These are phyloP conservation scores for Boletus tylopilopsis DNA, from an alignment of 768 basidiomycete genomes.

Conservation along the genomic window DNA sequence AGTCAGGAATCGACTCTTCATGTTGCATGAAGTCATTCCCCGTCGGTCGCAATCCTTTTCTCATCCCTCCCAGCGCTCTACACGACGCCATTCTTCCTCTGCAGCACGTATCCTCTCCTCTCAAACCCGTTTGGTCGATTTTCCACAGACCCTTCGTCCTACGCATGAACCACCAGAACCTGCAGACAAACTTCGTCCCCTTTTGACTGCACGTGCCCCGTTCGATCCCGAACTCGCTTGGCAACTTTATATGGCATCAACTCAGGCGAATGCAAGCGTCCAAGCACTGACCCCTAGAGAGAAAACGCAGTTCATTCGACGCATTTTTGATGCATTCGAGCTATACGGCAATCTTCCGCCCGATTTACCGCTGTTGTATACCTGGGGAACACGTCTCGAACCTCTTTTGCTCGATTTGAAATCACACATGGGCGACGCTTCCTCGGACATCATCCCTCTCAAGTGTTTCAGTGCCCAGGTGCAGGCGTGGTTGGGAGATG, in stretches of 20 bases:
- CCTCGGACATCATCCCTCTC: conserved; percentile 17
- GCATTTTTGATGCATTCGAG: conserved; percentile 14
- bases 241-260: conserved; percentile 32
- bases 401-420: conserved; percentile 30
- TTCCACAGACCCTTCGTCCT: not conserved
- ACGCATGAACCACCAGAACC: conserved; percentile 7
- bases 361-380: conserved; percentile 22
- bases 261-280: conserved; percentile 6
- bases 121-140: conserved; percentile 10
- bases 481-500: conserved; percentile 35
- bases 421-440: conserved; percentile 18
- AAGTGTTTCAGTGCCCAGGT: conserved; percentile 32
- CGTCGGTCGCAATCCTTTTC: conserved; percentile 19
- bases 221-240: conserved; percentile 40
- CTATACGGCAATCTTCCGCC: conserved; percentile 11
- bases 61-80: conserved; percentile 14
- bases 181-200: conserved; percentile 15
- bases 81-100: conserved; percentile 24
- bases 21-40: conserved; percentile 35
- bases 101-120: conserved; percentile 14
- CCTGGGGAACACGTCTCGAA: conserved; percentile 39
- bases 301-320: conserved; percentile 28
- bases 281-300: conserved; percentile 18
- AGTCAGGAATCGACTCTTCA: conserved; percentile 35
- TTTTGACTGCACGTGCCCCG: conserved; percentile 15